A percentile compares a stretch with the other conserved stretches of the same genome.
These are phyloP conservation scores for Plectosphaerella sp. DNA, from an alignment of 2,329 filamentous ascomycete species.

Conservation along the genomic window DNA sequence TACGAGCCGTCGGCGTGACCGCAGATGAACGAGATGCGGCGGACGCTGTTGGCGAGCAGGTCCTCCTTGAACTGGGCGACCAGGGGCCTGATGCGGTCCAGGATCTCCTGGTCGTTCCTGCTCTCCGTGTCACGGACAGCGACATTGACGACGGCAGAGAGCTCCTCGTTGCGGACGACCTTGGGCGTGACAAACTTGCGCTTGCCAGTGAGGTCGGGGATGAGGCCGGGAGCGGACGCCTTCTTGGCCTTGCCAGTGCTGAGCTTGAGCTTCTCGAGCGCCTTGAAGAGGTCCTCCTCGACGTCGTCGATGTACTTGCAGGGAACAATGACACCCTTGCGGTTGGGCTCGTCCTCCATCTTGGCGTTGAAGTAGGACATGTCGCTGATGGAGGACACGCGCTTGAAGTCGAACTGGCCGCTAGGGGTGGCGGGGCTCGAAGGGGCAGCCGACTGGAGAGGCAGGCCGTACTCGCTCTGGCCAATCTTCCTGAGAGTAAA, in stretches of 20 bases:
- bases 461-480: constrained; percentile 82
- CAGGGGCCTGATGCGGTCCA: constrained; percentile 69
- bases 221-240: constrained; percentile 49
- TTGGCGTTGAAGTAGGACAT: constrained; percentile 82
- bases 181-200: constrained; percentile 50
- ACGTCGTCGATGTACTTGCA: constrained; percentile 92
- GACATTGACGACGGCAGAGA: constrained; percentile 89
- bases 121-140: constrained; percentile 86
- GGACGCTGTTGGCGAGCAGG: constrained; percentile 73
- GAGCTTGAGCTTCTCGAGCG: constrained; percentile 75
- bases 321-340: constrained; percentile 92
- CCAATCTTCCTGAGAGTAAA: constrained; percentile 92
- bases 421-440: constrained; percentile 78
- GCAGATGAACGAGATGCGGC: constrained; percentile 93
- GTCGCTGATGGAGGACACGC: constrained; percentile 92
- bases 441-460: constrained; percentile 72
- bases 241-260: constrained; percentile 53
- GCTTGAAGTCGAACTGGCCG: constrained; percentile 60
- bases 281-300: constrained; percentile 80
- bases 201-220: constrained; percentile 71
- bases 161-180: constrained; percentile 65
- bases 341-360: constrained; percentile 68
- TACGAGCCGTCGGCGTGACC: constrained; percentile 92
- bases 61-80: constrained; percentile 81
- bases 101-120: constrained; percentile 74